Evolutionary conservation across 345 rosid species (phyloP), one percentile per base, ranked within the genome.

Genomic region (Moricandia moricandioides): DNA sequence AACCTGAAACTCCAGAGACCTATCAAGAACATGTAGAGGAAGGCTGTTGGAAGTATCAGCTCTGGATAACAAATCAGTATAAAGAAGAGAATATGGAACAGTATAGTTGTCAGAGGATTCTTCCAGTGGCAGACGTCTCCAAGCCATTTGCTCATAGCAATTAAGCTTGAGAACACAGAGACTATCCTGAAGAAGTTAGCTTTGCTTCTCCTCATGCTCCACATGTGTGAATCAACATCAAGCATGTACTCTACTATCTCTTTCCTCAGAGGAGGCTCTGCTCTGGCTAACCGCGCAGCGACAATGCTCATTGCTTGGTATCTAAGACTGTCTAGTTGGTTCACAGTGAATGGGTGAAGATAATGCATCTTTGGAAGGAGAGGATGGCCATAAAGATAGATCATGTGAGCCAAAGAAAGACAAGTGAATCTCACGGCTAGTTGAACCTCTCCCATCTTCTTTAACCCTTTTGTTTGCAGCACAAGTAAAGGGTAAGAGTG

Each of bases 221-320:
- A 92, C 90, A 87, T 88, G 72, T 92, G 96, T 7, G 97, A 89
- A 77, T 89, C 97, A 69, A 89, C 97, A 57, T 92, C 97, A n/a
- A 92, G 84, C 97, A 89, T 88, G 61, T 88, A 92, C 85, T 89
- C 97, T 6, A 92, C 93, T 3, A 85, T 94, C 77, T 92, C 97
- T 80, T 88, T 92, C 78, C 89, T 82, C 49, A 92, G 72, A 1
- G 96, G 96, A 21, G 96, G 97, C 61, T 92, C 97, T 5, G 96
- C 93, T 35, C 96, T 65, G 4, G 89, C 74, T 12, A 91, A 89
- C 82, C 93, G 80, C 56, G 78, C 85, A 1, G 89, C 88, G 1
- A 91, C 97, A 40, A 91, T 87, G 83, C 77, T 88, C 93, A 88
- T 89, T 0, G 97, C 96, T 73, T 89, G 93, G 80, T 83, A 88